Evolutionary conservation across 2,329 filamentous ascomycete genomes (phyloP), one percentile per base, ranked within the genome.

Genomic region (Penicillium sp.): DNA sequence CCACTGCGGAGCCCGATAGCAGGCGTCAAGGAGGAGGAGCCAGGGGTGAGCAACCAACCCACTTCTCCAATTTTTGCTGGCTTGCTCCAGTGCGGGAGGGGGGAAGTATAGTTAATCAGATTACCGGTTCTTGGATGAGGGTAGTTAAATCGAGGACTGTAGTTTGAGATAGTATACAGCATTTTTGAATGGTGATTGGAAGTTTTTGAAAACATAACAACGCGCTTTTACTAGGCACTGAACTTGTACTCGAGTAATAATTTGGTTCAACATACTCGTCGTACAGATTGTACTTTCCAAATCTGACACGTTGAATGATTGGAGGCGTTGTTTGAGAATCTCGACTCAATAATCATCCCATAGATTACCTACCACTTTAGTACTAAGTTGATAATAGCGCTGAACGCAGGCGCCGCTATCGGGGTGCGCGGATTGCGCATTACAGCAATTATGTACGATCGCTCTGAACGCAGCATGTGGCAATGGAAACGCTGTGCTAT

Each of bases 1-100:
- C 65, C 65, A 67, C 65, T 65, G 65, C 65, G 65, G 65, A 65
- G 61, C 59, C 59, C 37, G 42, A 33, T 28, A 44, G 33, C 40
- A 54, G 42, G 38, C 51, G 51, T 54, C n/a, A 26, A 26, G 35
- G 50, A 47, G 51, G 35, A 26, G 35, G 50, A 47, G 51, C 57
- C 49, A 53, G 42, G 50, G 42, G 35, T 49, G 42, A 54, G 35
- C 17, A 28, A 33, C 51, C 30, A 57, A 49, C 54, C 54, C 54
- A 57, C 54, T 57, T 47, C 42, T 47, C 54, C 44, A 37, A 49
- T 13, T 38, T 38, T 28, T 38, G 37, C 37, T 37, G 22, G 35
- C 44, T 33, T 19, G 28, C 40, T 56, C 54, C 54, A 37, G 28
- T 56, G 54, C 53, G 53, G 53, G 53, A 55, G 51, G 51, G 30